Evolutionary conservation across 1,284 basidiomycete species (phyloP).

Genomic region (Xanthoconium separans): DNA sequence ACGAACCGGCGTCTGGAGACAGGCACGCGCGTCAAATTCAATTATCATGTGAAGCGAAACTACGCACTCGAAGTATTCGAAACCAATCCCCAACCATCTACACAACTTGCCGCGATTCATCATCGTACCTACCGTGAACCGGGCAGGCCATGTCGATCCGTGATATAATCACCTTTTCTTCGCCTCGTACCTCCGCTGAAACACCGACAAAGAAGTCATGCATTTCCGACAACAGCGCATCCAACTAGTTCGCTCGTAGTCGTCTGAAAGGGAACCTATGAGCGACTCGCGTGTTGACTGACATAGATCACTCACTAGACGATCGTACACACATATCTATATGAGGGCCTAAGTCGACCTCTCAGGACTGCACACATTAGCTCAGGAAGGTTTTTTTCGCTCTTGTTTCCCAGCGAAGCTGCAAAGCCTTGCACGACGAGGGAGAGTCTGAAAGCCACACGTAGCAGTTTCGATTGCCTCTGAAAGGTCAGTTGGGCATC

Average conservation of each 20-base stretch:
- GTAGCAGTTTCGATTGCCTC: slow-evolving; percentile 36
- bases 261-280: slow-evolving; percentile 38
- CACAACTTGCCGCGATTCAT: slow-evolving; percentile 10
- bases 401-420: slow-evolving; percentile 40
- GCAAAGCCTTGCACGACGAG: slow-evolving; percentile 44
- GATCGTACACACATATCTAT: slow-evolving; percentile 43
- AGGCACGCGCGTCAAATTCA: not conserved
- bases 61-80: slow-evolving; percentile 50
- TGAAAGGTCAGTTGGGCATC: slow-evolving; percentile 40
- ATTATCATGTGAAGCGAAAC: not conserved
- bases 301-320: slow-evolving; percentile 41
- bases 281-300: not conserved
- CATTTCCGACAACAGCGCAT: slow-evolving; percentile 39
- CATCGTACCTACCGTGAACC: slow-evolving; percentile 23
- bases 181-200: slow-evolving; percentile 24
- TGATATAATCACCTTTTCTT: slow-evolving; percentile 38
- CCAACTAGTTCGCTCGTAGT: slow-evolving; percentile 40
- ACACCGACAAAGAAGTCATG: slow-evolving; percentile 37
- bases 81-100: slow-evolving; percentile 46
- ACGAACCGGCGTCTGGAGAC: slow-evolving; percentile 40
- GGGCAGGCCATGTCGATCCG: slow-evolving; percentile 33
- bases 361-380: slow-evolving; percentile 40
- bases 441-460: slow-evolving; percentile 49
- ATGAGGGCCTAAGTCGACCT: slow-evolving; percentile 41
- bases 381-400: slow-evolving; percentile 28